Conservation (phyloP, 2,329 filamentous ascomycete species). For the Raffaelea deltoideospora region DNA sequence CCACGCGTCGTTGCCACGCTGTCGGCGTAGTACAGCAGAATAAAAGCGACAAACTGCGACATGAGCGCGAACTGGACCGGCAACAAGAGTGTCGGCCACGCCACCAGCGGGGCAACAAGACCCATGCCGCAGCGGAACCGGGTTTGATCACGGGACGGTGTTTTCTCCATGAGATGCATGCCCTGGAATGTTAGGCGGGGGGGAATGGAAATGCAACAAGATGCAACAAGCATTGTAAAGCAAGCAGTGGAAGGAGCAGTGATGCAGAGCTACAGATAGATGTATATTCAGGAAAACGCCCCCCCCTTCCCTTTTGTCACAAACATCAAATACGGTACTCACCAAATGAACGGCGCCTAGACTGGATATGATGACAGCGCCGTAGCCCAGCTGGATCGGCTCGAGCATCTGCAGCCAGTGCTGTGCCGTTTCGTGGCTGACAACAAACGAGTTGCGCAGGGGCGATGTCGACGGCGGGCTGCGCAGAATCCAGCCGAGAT, state of each 20-base stretch:
- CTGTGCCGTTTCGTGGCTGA: conserved; percentile 57
- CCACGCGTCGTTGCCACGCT: conserved; percentile 55
- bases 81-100: conserved; percentile 81
- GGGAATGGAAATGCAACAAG: background rate
- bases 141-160: conserved; percentile 43
- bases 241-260: background rate
- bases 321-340: no score
- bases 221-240: background rate
- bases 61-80: conserved; percentile 76
- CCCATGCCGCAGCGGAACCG: conserved; percentile 75
- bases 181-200: conserved; percentile 27
- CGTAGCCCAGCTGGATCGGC: conserved; percentile 80
- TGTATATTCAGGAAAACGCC: no score
- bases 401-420: conserved; percentile 61
- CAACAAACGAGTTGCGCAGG: conserved; percentile 47
- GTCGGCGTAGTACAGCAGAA: conserved; percentile 74
- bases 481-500: conserved; percentile 71
- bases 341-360: conserved; percentile 85
- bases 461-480: conserved; percentile 45
- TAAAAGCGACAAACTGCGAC: conserved; percentile 73
- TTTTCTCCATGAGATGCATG: conserved; percentile 65
- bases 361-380: conserved; percentile 86
- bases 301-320: no score
- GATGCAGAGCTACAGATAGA: no score
- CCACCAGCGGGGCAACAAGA: conserved; percentile 61